Evolutionary conservation across 257 asterid species (phyloP).

Genomic region (Solanum arcanum): DNA sequence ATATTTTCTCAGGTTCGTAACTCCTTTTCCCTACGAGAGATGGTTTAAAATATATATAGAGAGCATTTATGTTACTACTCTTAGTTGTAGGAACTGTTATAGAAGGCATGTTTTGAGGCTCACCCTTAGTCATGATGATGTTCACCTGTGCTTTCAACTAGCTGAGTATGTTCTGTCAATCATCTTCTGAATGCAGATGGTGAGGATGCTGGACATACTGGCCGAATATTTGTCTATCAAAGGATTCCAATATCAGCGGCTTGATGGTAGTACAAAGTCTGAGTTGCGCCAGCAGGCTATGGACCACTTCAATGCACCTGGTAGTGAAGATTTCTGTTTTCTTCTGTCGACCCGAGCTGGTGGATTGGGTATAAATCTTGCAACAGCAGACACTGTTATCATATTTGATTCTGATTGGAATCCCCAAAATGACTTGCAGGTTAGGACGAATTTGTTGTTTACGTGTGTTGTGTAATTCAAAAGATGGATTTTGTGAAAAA

Average conservation of each 20-base stretch:
- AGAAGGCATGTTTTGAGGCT: not conserved
- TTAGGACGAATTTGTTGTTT: slow-evolving; percentile 10
- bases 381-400: slow-evolving; percentile 98
- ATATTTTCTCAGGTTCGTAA: slow-evolving; percentile 93
- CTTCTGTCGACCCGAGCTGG: slow-evolving; percentile 99
- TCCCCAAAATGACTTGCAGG: slow-evolving; percentile 99
- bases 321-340: slow-evolving; percentile 97
- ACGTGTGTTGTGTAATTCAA: not conserved
- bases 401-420: slow-evolving; percentile 99
- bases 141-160: not conserved
- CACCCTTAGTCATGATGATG: not conserved
- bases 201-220: slow-evolving; percentile 91
- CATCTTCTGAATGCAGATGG: slow-evolving; percentile 60
- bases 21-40: not conserved
- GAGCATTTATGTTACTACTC: not conserved
- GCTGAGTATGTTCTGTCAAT: not conserved
- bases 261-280: slow-evolving; percentile 97
- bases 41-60: not conserved
- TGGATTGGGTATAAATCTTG: slow-evolving; percentile 98
- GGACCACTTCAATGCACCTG: slow-evolving; percentile 99
- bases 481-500: not conserved
- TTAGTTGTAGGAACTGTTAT: not conserved
- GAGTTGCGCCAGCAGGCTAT: slow-evolving; percentile 98
- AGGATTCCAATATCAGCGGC: slow-evolving; percentile 95
- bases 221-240: slow-evolving; percentile 86